Base-by-base conservation (phyloP, 768 basidiomycete genomes). In the Termitomyces sp. region DNA sequence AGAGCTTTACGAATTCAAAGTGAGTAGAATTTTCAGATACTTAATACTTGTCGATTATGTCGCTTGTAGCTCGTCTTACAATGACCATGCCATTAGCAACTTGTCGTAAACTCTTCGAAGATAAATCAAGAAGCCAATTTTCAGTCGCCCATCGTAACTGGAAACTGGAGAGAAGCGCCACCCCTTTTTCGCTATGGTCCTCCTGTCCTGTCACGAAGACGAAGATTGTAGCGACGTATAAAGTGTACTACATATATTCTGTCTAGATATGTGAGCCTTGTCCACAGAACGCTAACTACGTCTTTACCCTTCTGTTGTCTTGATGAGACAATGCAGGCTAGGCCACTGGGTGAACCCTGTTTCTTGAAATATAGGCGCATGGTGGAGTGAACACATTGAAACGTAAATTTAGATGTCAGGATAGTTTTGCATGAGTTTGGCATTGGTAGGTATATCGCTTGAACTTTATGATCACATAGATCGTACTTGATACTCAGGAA, bases 41-140 rank as follows among this genome's bases (percentile, higher is more conserved):
- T 54, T 9, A 39, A 23, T 41, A 7, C 6, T 20, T 36, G 32
- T 29, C 29, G 9, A 29, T 29, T 29, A 11, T 7, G 3, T 25
- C 12, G 18, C 18, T 1, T 29, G 9, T 40, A 69, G 68, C 63
- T 69, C 7, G 60, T 66, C 16, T 66, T 68, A 53, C 68, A 66
- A 60, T 71, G 56, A 69, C 69, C 3, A 61, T 68, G 1, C 66
- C 67, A 7, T 65, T 68, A 63, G 56, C 63, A 16, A 65, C 70
- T 3, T 71, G 68, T 41, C 58, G 61, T 2, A 67, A 70, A 42
- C 62, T 70, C 2, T 56, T 66, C 6, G 52, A 60, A 12, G 58
- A 70, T 35, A 23, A 35, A n/a, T n/a, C n/a, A n/a, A 2, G 51
- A 56, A 13, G 59, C 55, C 15, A 49, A 66, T n/a, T 53, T 54